phyloP scores from a whole-genome alignment of 805 yeast species.

The Hanseniaspora valbyensis region DNA sequence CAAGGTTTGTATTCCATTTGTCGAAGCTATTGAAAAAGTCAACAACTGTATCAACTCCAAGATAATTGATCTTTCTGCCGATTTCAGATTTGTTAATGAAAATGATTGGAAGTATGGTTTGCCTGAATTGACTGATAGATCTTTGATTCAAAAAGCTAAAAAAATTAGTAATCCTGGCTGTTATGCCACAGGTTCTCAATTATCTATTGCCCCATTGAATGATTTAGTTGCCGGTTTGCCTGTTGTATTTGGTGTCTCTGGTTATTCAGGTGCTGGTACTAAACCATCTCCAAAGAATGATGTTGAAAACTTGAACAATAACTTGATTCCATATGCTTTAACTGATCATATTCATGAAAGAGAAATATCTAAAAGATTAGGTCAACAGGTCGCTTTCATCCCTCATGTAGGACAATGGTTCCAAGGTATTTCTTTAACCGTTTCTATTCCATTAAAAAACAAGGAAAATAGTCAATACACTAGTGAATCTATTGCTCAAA shows the following conservation, averaged over 20 bases:
- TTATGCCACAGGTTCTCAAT: conserved; percentile 96
- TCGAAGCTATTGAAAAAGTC: conserved; percentile 64
- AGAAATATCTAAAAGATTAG: conserved; percentile 76
- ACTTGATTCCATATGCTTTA: conserved; percentile 86
- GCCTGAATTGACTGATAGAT: conserved; percentile 77
- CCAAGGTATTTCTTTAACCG: conserved; percentile 92
- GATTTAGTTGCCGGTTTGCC: conserved; percentile 63
- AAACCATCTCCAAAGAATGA: conserved; percentile 97
- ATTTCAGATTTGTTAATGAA: conserved; percentile 74
- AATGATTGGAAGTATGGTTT: conserved; percentile 89
- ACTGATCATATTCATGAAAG: conserved; percentile 96
- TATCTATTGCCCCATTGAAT: conserved; percentile 79
- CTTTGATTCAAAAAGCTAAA: conserved; percentile 53
- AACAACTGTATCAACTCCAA: conserved; percentile 51
- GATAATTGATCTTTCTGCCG: conserved; percentile 89
- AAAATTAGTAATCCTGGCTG: conserved; percentile 96
- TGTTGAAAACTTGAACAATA: conserved; percentile 57
- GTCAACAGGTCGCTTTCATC: conserved; percentile 69
- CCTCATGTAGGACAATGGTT: conserved; percentile 99
- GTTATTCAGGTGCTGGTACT: conserved; percentile 98
- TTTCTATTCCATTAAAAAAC: conserved; percentile 72
- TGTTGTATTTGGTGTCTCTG: conserved; percentile 86
- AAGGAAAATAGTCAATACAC: conserved; percentile 57
- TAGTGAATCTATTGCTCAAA: conserved; percentile 61
- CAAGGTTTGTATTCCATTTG: conserved; percentile 87